These are phyloP conservation scores for Larix kaempferi DNA, from an alignment of 75 land plant genomes.

Conservation along the genomic window DNA sequence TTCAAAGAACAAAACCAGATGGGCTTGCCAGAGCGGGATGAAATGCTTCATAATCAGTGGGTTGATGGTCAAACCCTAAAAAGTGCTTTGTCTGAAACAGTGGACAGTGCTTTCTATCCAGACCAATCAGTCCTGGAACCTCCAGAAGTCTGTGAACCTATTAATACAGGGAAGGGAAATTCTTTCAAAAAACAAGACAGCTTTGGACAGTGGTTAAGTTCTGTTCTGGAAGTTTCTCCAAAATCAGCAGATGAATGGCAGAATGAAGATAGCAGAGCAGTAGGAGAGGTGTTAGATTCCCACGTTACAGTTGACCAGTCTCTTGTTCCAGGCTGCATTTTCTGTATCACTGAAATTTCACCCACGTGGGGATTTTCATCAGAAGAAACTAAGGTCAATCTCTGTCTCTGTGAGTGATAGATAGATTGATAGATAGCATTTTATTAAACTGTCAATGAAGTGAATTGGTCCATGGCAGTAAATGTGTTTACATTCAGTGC, in stretches of 20 bases:
- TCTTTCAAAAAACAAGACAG: conserved; percentile 52
- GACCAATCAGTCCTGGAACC: background rate
- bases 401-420: too few relatives aligned
- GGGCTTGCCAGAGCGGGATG: background rate
- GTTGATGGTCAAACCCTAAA: background rate
- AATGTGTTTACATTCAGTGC: too few relatives aligned
- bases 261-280: conserved; percentile 8
- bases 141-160: background rate
- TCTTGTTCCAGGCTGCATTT: conserved; percentile 30
- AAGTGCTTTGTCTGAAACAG: background rate
- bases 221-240: conserved; percentile 30
- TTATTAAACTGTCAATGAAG: too few relatives aligned
- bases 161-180: conserved; percentile 4
- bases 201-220: conserved; percentile 70
- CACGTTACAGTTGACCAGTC: conserved; percentile 9
- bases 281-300: conserved; percentile 15
- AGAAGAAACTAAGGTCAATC: conserved; percentile 72
- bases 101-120: background rate
- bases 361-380: conserved; percentile 72
- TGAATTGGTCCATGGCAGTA: too few relatives aligned
- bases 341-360: conserved; percentile 67
- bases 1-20: background rate
- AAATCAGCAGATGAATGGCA: conserved; percentile 16
- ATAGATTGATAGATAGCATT: too few relatives aligned
- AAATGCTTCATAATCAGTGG: background rate